Evolutionary conservation across 768 basidiomycete species (phyloP).

Genomic region (Lepiota venenata): DNA sequence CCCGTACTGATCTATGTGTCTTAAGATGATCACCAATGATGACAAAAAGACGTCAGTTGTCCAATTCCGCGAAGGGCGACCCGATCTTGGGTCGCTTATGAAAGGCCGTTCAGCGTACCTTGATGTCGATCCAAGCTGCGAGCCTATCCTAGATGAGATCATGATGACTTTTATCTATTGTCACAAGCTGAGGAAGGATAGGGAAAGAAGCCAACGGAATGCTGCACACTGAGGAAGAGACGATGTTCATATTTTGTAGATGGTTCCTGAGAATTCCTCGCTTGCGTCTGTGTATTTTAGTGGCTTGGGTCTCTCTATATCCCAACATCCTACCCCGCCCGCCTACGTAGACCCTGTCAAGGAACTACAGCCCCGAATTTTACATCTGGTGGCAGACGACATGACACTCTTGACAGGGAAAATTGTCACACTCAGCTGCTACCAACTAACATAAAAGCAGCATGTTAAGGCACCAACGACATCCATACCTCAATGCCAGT

Average conservation of each 20-base stretch:
- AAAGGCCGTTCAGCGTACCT: constrained; percentile 18
- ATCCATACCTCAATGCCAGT: too few relatives aligned
- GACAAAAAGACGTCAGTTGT: constrained; percentile 16
- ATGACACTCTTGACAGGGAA: too few relatives aligned
- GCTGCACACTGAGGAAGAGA: too few relatives aligned
- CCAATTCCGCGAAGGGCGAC: constrained; percentile 13
- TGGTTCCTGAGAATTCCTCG: too few relatives aligned
- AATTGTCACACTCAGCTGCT: too few relatives aligned
- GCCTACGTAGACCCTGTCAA: too few relatives aligned
- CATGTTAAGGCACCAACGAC: neutral
- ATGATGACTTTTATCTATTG: constrained; percentile 28
- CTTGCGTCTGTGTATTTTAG: too few relatives aligned
- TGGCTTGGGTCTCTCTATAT: too few relatives aligned
- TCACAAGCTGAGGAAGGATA: constrained; percentile 23
- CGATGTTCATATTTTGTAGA: too few relatives aligned
- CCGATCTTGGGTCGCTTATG: constrained; percentile 8
- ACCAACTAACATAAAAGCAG: neutral
- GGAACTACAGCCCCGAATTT: too few relatives aligned
- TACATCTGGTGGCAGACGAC: too few relatives aligned
- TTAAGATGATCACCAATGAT: constrained; percentile 19
- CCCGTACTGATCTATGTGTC: neutral
- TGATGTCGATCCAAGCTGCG: constrained; percentile 22
- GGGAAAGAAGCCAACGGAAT: constrained; percentile 11
- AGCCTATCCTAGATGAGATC: constrained; percentile 26
- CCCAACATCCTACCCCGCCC: too few relatives aligned